phyloP scores from a whole-genome alignment of 139 green algal species.

The Tetraselmis chui region DNA sequence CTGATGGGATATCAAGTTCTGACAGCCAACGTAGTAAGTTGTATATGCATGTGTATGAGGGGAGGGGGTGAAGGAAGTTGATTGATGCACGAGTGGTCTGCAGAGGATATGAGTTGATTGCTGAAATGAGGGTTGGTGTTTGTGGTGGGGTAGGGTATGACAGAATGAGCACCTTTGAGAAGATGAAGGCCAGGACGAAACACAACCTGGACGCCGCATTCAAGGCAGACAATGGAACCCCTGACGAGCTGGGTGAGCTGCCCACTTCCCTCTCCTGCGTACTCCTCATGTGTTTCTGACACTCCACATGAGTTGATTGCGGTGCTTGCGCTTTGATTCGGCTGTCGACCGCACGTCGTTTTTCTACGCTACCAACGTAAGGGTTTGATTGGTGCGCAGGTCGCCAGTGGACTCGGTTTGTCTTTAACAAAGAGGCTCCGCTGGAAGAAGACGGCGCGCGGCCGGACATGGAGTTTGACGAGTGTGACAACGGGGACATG shows the following conservation, averaged over 20 bases:
- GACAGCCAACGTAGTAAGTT: too few species aligned
- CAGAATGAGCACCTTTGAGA: not conserved
- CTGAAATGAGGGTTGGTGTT: not conserved
- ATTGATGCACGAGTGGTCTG: not conserved
- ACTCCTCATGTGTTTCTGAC: too few species aligned
- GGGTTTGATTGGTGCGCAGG: not conserved
- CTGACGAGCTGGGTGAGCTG: not conserved
- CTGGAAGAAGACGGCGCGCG: constrained; percentile 9
- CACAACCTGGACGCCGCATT: not conserved
- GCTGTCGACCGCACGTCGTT: too few species aligned
- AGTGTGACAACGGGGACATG: not conserved
- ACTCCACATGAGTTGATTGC: too few species aligned
- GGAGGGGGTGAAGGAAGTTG: too few species aligned
- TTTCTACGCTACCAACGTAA: too few species aligned
- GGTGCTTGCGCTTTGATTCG: too few species aligned
- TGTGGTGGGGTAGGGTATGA: not conserved
- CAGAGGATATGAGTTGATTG: not conserved
- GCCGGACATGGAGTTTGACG: not conserved
- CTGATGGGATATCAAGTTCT: not conserved
- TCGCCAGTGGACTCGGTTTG: constrained; percentile 5
- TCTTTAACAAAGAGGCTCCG: constrained; percentile 7
- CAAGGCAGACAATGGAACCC: not conserved
- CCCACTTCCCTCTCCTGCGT: too few species aligned
- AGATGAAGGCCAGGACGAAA: constrained; percentile 11
- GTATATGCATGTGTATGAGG: too few species aligned